These are phyloP conservation scores for Fusarium sp. DNA, from an alignment of 2,329 filamentous ascomycete genomes.

Conservation along the genomic window DNA sequence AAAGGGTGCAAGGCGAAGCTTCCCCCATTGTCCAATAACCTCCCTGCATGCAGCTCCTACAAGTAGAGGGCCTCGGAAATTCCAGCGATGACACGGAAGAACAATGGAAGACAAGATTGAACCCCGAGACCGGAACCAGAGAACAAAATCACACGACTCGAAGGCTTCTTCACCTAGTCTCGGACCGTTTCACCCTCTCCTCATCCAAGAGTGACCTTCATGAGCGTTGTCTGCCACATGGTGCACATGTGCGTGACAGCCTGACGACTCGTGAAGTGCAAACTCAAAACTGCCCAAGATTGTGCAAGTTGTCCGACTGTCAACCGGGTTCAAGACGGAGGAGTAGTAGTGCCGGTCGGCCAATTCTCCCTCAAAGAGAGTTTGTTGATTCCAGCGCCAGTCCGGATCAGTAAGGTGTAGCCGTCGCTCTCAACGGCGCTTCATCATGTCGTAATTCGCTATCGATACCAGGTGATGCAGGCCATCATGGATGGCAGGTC, in stretches of 20 bases:
- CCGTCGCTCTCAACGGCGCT: not conserved
- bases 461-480: constrained; percentile 23
- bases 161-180: not conserved
- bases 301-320: constrained; percentile 8
- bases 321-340: constrained; percentile 24
- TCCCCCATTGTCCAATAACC: not conserved
- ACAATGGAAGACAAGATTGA: not conserved
- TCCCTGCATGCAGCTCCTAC: not conserved
- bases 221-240: constrained; percentile 17
- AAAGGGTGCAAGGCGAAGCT: not conserved
- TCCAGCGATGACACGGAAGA: not conserved
- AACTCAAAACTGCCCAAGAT: constrained; percentile 24
- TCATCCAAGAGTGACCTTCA: not conserved
- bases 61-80: not conserved
- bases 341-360: constrained; percentile 14
- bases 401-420: constrained; percentile 20
- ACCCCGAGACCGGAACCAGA: constrained; percentile 29
- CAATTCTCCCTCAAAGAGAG: constrained; percentile 1
- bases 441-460: constrained; percentile 19
- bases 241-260: constrained; percentile 25
- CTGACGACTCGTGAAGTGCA: constrained; percentile 26
- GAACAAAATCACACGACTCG: constrained; percentile 6
- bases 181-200: constrained; percentile 1
- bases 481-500: constrained; percentile 34
- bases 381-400: constrained; percentile 25